Percentiles rank a stretch among this genome's conserved stretches.
Conservation (phyloP, 345 rosid species). For the Linum trigynum region DNA sequence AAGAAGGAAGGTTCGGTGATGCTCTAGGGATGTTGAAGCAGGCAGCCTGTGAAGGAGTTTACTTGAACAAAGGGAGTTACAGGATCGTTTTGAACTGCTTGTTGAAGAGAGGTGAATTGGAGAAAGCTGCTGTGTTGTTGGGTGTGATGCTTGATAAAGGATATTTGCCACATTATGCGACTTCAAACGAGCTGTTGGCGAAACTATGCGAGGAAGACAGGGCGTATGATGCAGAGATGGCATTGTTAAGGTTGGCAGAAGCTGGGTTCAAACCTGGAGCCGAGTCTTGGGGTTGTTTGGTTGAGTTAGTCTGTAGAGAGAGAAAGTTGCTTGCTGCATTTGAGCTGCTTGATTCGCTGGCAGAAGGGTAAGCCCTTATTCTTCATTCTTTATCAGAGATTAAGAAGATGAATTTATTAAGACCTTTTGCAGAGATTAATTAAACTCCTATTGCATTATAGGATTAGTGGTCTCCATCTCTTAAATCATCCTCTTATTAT, state of each 20-base stretch:
- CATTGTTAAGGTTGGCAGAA: conserved; percentile 37
- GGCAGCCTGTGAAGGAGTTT: conserved; percentile 44
- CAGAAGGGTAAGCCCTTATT: not conserved
- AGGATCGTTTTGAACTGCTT: conserved; percentile 68
- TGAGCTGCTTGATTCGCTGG: conserved; percentile 51
- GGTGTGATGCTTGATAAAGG: conserved; percentile 58
- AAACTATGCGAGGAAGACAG: conserved; percentile 48
- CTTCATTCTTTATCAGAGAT: not conserved
- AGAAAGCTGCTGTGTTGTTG: conserved; percentile 44
- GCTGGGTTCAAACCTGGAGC: conserved; percentile 57
- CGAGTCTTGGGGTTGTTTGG: conserved; percentile 46
- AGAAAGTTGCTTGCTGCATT: conserved; percentile 51
- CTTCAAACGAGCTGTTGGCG: conserved; percentile 66
- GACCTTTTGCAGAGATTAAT: too few relatives aligned
- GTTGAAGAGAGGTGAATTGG: conserved; percentile 48
- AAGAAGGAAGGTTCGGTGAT: conserved; percentile 50
- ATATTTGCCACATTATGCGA: conserved; percentile 57
- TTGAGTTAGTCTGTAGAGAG: conserved; percentile 56
- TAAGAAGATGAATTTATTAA: too few relatives aligned
- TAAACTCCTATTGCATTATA: too few relatives aligned
- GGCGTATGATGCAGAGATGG: conserved; percentile 38
- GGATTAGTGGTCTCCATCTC: too few relatives aligned
- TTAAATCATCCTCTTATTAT: too few relatives aligned
- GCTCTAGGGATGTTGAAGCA: conserved; percentile 53
- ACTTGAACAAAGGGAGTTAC: conserved; percentile 67